phyloP scores from a whole-genome alignment of 352 stramenopile species.

The Globisporangium viniferum region DNA sequence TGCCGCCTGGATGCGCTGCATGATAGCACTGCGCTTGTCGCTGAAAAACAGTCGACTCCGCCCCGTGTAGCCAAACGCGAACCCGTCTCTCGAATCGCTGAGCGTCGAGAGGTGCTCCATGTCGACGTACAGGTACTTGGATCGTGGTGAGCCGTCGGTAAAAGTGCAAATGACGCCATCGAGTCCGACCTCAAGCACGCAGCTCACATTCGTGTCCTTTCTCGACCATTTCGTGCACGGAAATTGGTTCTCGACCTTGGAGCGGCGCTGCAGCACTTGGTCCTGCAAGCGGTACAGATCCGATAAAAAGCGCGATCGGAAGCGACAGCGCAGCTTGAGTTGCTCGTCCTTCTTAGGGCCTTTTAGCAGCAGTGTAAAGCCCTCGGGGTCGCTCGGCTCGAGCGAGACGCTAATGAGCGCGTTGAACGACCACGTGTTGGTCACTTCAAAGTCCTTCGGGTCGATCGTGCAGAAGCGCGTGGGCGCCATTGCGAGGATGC shows the following conservation, averaged over 20 bases:
- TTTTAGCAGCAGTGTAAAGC: constrained; percentile 64
- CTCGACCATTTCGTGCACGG: constrained; percentile 66
- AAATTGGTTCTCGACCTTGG: constrained; percentile 35
- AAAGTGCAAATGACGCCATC: constrained; percentile 52
- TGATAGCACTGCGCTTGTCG: constrained; percentile 47
- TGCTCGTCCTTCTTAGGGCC: constrained; percentile 84
- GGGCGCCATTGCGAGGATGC: constrained; percentile 74
- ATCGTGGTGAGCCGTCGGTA: constrained; percentile 43
- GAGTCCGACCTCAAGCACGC: constrained; percentile 52
- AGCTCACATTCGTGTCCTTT: constrained; percentile 38
- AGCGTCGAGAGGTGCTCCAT: constrained; percentile 72
- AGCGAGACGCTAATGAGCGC: constrained; percentile 53
- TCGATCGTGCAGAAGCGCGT: constrained; percentile 86
- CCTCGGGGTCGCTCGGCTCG: constrained; percentile 51
- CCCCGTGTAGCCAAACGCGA: constrained; percentile 65
- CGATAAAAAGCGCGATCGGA: constrained; percentile 70
- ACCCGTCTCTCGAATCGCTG: constrained; percentile 51
- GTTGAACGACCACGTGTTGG: constrained; percentile 79
- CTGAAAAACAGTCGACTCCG: constrained; percentile 73
- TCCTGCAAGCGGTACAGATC: constrained; percentile 75
- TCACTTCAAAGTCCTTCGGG: constrained; percentile 84
- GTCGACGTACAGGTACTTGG: constrained; percentile 76
- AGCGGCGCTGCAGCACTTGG: constrained; percentile 36
- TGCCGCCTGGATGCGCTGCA: constrained; percentile 51
- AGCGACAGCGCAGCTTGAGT: constrained; percentile 75